Conservation (phyloP, 1,139 yeast species). For the Blastobotrys niveus region DNA sequence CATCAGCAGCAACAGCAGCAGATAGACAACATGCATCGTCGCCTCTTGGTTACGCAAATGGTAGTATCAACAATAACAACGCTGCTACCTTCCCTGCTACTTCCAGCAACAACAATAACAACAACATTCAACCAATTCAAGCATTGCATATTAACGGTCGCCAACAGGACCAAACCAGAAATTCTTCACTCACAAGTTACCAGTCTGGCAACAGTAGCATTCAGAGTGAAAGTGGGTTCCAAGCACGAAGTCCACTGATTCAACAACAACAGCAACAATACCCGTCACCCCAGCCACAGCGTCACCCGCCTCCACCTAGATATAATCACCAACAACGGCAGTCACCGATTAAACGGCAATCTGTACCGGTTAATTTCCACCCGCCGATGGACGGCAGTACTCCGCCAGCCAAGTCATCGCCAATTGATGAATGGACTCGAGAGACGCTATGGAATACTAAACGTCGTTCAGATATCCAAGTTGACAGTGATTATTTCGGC, state of each 20-base stretch:
- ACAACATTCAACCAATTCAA: slow-evolving; percentile 5
- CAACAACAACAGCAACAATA: neutral
- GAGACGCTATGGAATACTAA: slow-evolving; percentile 14
- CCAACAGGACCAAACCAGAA: neutral
- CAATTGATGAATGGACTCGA: slow-evolving; percentile 13
- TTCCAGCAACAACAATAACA: neutral
- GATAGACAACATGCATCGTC: neutral
- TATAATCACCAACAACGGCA: slow-evolving; percentile 13
- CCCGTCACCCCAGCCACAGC: neutral
- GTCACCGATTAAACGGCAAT: slow-evolving; percentile 14
- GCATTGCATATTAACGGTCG: slow-evolving; percentile 1
- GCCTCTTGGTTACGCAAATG: too few relatives aligned
- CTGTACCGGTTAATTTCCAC: slow-evolving; percentile 15
- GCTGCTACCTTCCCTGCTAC: neutral
- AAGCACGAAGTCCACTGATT: slow-evolving; percentile 4
- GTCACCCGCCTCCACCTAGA: neutral
- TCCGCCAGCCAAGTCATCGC: slow-evolving; percentile 5
- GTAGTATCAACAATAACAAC: slow-evolving; percentile 7
- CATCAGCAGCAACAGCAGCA: neutral
- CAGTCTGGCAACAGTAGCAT: slow-evolving; percentile 5
- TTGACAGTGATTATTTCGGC: slow-evolving; percentile 9
- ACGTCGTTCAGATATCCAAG: slow-evolving; percentile 9
- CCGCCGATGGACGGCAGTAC: neutral
- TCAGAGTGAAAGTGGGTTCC: slow-evolving; percentile 14
- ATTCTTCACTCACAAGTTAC: slow-evolving; percentile 2